phyloP scores from a whole-genome alignment of 306 rosid genomes.

The Ormosia emarginata region DNA sequence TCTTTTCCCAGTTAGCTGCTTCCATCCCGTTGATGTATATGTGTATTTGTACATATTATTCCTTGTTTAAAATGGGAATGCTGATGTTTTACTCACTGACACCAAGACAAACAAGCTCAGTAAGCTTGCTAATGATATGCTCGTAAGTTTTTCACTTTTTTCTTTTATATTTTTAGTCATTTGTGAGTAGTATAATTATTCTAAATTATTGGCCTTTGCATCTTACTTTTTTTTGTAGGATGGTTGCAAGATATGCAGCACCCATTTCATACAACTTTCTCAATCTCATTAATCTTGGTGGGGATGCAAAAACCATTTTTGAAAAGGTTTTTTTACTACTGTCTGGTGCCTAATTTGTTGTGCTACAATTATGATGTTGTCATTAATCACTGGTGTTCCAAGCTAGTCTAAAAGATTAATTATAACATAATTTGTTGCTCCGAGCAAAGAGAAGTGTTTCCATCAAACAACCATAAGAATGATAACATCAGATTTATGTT shows the following conservation, averaged over 20 bases:
- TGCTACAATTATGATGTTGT: conserved; percentile 1
- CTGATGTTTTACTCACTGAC: conserved; percentile 88
- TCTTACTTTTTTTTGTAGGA: conserved; percentile 44
- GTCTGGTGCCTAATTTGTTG: conserved; percentile 3
- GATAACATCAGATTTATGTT: neutral
- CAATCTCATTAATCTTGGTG: conserved; percentile 77
- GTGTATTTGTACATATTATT: conserved; percentile 93
- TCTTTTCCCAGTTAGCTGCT: conserved; percentile 67
- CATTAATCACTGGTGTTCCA: neutral
- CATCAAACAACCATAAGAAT: neutral
- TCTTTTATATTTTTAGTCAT: neutral
- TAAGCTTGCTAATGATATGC: conserved; percentile 94
- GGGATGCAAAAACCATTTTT: conserved; percentile 53
- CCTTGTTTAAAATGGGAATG: conserved; percentile 89
- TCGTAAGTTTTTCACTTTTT: conserved; percentile 56
- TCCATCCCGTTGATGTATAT: conserved; percentile 90
- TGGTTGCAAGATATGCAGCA: conserved; percentile 98
- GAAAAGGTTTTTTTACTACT: conserved; percentile 56
- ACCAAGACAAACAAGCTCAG: conserved; percentile 95
- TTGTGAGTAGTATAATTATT: neutral
- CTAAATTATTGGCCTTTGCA: neutral
- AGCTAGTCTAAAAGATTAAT: neutral
- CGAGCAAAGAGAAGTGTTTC: neutral
- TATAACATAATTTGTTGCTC: neutral
- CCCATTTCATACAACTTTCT: conserved; percentile 94